Conservation (phyloP, 1,139 yeast genomes). For the Sugiyamaella sp. region DNA sequence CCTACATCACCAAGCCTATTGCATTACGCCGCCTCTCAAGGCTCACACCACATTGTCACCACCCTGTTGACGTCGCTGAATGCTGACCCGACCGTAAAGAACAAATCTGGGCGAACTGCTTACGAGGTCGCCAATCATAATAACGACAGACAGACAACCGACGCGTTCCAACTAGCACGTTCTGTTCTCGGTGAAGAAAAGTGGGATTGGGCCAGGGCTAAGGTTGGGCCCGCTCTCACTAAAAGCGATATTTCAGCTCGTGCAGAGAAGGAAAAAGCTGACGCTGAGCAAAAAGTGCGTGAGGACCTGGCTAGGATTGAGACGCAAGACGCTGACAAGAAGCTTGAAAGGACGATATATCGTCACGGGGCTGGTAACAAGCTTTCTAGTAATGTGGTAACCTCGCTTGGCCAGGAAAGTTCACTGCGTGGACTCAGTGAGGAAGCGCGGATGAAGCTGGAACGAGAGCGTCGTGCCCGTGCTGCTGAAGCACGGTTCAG, state of each 20-base stretch:
- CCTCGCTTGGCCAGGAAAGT: conserved; percentile 36
- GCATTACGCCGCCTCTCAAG: conserved; percentile 75
- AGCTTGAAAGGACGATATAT: conserved; percentile 36
- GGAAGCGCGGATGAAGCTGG: conserved; percentile 72
- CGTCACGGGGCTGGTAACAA: conserved; percentile 44
- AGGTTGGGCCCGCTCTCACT: conserved; percentile 66
- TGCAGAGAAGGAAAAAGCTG: conserved; percentile 39
- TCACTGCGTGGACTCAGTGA: conserved; percentile 52
- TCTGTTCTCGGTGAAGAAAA: conserved; percentile 64
- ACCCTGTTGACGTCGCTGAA: conserved; percentile 64
- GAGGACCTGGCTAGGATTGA: conserved; percentile 37
- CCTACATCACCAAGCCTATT: conserved; percentile 69
- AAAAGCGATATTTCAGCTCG: conserved; percentile 46
- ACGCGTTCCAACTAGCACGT: conserved; percentile 72
- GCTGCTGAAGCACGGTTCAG: conserved; percentile 91
- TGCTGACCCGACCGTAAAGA: conserved; percentile 67
- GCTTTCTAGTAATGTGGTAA: conserved; percentile 38
- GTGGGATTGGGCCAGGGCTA: conserved; percentile 72
- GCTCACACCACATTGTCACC: conserved; percentile 67
- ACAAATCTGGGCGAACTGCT: conserved; percentile 63
- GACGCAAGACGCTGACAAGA: conserved; percentile 41
- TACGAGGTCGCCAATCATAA: conserved; percentile 50
- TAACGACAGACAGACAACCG: conserved; percentile 49
- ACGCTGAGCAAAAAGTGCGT: conserved; percentile 35
- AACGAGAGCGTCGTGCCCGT: conserved; percentile 93